Conservation (phyloP, 2,329 filamentous ascomycete species). For the Stagonosporopsis tanaceti region DNA sequence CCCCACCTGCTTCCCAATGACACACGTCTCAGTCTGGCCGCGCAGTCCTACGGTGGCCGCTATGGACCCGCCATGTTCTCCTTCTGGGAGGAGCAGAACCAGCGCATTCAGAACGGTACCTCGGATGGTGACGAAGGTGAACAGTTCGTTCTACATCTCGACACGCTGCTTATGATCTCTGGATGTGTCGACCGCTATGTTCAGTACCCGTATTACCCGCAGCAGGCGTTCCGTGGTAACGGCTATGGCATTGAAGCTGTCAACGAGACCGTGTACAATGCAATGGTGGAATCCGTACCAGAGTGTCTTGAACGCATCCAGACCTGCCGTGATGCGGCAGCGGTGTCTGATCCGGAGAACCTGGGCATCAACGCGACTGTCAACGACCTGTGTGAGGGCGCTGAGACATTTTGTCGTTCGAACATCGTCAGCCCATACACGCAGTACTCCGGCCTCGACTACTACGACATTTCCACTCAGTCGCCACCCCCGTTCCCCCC, state of each 20-base stretch:
- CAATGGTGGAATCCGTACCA: constrained; percentile 24
- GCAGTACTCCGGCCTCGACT: constrained; percentile 25
- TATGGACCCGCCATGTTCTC: constrained; percentile 63
- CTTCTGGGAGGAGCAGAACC: constrained; percentile 64
- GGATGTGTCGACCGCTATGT: constrained; percentile 55
- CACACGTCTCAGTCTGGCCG: constrained; percentile 29
- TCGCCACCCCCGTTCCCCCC: constrained; percentile 31
- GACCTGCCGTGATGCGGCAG: constrained; percentile 21
- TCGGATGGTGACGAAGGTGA: constrained; percentile 23
- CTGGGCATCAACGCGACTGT: constrained; percentile 26
- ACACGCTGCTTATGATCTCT: constrained; percentile 58
- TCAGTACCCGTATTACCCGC: constrained; percentile 55
- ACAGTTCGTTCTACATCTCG: constrained; percentile 40
- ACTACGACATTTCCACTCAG: constrained; percentile 31
- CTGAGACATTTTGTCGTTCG: constrained; percentile 56
- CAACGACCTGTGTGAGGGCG: constrained; percentile 57
- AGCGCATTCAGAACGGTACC: constrained; percentile 51
- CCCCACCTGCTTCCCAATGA: constrained; percentile 31
- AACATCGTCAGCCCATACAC: constrained; percentile 30
- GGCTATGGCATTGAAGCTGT: constrained; percentile 62
- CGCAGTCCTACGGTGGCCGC: constrained; percentile 59
- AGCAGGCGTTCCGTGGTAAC: constrained; percentile 61
- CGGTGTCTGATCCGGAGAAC: constrained; percentile 50
- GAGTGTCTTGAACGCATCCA: constrained; percentile 27
- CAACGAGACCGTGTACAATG: constrained; percentile 43